phyloP scores from a whole-genome alignment of 176 grass and related monocot species.

The Rhynchospora tenuis region DNA sequence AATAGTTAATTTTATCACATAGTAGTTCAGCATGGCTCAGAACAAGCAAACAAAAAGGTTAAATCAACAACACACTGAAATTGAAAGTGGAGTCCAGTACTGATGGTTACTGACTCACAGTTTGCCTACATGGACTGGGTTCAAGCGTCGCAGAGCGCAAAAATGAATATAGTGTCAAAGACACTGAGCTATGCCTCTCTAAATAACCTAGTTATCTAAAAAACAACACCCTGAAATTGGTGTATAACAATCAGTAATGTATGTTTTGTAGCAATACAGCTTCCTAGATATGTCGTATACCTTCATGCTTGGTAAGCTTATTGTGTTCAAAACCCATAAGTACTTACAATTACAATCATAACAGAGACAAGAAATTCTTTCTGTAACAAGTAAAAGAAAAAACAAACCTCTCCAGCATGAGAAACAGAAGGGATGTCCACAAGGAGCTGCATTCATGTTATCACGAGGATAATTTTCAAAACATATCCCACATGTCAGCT shows the following conservation, averaged over 20 bases:
- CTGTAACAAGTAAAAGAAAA: not conserved
- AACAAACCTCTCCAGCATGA: conserved; percentile 88
- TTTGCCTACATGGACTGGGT: too few relatives aligned
- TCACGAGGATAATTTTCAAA: conserved; percentile 71
- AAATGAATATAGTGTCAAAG: too few relatives aligned
- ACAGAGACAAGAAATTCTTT: not conserved
- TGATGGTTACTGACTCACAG: too few relatives aligned
- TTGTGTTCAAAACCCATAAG: not conserved
- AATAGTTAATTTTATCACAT: not conserved
- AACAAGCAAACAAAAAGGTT: not conserved
- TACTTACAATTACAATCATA: not conserved
- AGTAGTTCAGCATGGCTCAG: not conserved
- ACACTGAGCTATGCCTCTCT: too few relatives aligned
- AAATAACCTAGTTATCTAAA: too few relatives aligned
- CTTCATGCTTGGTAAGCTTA: not conserved
- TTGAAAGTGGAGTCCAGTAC: too few relatives aligned
- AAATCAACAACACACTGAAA: not conserved
- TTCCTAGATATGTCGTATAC: not conserved
- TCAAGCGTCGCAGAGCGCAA: too few relatives aligned
- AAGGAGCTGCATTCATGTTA: conserved; percentile 65
- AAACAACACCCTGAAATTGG: not conserved
- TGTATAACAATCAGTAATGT: not conserved
- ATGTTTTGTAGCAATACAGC: not conserved
- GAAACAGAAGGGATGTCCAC: conserved; percentile 90
- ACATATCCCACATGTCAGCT: conserved; percentile 97